phyloP scores from a whole-genome alignment of 73 alveolate species.

The Paramecium sexaurelia region DNA sequence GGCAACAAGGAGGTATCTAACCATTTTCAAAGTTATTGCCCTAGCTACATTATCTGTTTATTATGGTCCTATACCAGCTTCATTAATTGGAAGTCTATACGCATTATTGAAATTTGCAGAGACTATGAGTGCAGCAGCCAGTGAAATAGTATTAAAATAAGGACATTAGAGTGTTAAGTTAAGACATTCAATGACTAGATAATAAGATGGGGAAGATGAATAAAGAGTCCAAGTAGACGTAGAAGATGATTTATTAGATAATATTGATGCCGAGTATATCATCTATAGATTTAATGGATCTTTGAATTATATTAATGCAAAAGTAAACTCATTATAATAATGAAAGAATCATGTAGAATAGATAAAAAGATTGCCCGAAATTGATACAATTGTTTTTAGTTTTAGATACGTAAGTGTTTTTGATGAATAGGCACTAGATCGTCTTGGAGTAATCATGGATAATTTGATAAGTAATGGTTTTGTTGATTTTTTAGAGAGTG shows the following conservation, averaged over 20 bases:
- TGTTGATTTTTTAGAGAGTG: slow-evolving; percentile 2
- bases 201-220: slow-evolving; percentile 29
- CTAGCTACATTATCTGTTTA: neutral
- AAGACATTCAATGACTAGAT: slow-evolving; percentile 1
- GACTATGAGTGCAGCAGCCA: slow-evolving; percentile 51
- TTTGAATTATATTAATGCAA: slow-evolving; percentile 39
- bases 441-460: neutral
- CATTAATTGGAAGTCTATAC: slow-evolving; percentile 33
- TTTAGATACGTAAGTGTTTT: slow-evolving; percentile 48
- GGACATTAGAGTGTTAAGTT: neutral
- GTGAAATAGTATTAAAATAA: slow-evolving; percentile 7
- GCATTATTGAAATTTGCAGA: slow-evolving; percentile 52
- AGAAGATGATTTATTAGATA: slow-evolving; percentile 7
- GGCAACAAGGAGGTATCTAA: neutral
- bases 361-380: slow-evolving; percentile 32
- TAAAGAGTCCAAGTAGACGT: neutral
- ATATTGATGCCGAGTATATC: neutral
- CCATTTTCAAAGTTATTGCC: neutral
- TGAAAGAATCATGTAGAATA: slow-evolving; percentile 36
- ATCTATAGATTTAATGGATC: slow-evolving; percentile 52
- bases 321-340: neutral
- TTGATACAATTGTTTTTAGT: slow-evolving; percentile 37
- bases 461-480: neutral
- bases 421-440: slow-evolving; percentile 48
- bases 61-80: slow-evolving; percentile 15